Base-by-base conservation (phyloP, 2,329 filamentous ascomycete species). In the Fusarium decemcellulare region DNA sequence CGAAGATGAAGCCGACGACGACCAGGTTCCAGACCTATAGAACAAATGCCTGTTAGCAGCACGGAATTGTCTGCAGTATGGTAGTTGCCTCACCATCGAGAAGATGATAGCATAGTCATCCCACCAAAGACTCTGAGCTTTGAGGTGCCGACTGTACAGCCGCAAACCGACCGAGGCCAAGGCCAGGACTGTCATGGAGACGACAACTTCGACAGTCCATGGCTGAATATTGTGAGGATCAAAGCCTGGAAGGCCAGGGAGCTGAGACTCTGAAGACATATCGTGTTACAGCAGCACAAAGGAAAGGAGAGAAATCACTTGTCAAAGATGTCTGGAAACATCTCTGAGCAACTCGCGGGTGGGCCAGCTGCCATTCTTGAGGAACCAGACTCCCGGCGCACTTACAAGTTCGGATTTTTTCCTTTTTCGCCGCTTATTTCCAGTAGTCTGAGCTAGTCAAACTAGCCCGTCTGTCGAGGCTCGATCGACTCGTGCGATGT, bases 61-160 rank as follows among this genome's bases (percentile, higher is more conserved):
- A 23, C 30, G 6, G 14, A 29, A 32, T 5, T 8, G 16, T 32
- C n/a, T 15, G 4, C 14, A 36, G 6, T 4, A 8, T 29, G 7
- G 16, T 10, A 27, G 14, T 23, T 18, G 15, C 12, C 66, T 63
- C 56, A 85, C 83, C 83, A 84, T 82, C 1, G 84, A 85, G 53
- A 81, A 84, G 0, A 85, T 60, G 59, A 86, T 83, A 72, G 84
- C 77, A 71, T 79, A 85, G 70, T 86, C 84, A 74, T 86, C 84
- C 84, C 83, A 85, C 84, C 84, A 86, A 6, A 85, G 70, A 61
- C 74, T 72, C 59, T 84, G 83, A 4, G 74, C 79, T 47, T 82
- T 83, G 46, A 84, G 72, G 51, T 78, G 77, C 11, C 84, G 81
- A 59, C 81, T 81, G 30, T 80, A 57, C 6, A 86, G 52, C 3